A percentile compares a stretch with the other conserved stretches of the same genome.
phyloP scores from a whole-genome alignment of 2,329 filamentous ascomycete genomes.

The Phyllosticta paracitricarpa region DNA sequence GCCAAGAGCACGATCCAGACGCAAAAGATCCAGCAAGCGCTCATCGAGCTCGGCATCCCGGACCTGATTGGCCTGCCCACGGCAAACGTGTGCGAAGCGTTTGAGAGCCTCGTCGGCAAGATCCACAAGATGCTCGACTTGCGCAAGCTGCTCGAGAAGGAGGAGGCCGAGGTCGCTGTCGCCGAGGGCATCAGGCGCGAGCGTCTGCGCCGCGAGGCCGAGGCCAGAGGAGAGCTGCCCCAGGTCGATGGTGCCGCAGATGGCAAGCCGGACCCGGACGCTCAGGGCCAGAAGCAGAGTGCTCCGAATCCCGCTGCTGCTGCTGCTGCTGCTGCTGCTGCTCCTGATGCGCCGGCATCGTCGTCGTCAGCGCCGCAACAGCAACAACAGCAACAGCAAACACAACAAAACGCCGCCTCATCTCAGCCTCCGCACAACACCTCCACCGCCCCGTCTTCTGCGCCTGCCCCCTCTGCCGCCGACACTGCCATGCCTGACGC shows the following conservation, averaged over 20 bases:
- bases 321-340: too few species aligned
- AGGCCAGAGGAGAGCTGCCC: slow-evolving; percentile 12
- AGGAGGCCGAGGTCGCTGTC: slow-evolving; percentile 58
- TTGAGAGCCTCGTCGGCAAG: slow-evolving; percentile 58
- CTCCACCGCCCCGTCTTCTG: not conserved
- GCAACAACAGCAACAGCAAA: not conserved
- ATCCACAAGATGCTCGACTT: slow-evolving; percentile 63
- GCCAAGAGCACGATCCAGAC: slow-evolving; percentile 70
- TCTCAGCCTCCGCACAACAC: not conserved
- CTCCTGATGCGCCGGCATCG: too few species aligned
- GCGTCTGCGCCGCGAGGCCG: slow-evolving; percentile 13
- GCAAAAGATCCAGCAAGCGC: slow-evolving; percentile 60
- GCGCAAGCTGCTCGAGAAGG: slow-evolving; percentile 64
- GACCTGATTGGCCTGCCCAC: slow-evolving; percentile 65
- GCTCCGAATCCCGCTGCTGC: too few species aligned
- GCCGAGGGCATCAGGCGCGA: slow-evolving; percentile 27
- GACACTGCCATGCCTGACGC: not conserved
- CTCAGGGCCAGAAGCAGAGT: too few species aligned
- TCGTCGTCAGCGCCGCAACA: too few species aligned
- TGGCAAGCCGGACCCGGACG: too few species aligned
- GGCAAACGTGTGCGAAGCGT: slow-evolving; percentile 57
- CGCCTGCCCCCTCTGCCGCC: too few species aligned
- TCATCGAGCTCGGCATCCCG: slow-evolving; percentile 62
- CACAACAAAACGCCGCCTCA: too few species aligned
- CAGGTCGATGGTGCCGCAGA: slow-evolving; percentile 12